phyloP scores from a whole-genome alignment of 768 basidiomycete genomes.

The Galerina sulciceps region DNA sequence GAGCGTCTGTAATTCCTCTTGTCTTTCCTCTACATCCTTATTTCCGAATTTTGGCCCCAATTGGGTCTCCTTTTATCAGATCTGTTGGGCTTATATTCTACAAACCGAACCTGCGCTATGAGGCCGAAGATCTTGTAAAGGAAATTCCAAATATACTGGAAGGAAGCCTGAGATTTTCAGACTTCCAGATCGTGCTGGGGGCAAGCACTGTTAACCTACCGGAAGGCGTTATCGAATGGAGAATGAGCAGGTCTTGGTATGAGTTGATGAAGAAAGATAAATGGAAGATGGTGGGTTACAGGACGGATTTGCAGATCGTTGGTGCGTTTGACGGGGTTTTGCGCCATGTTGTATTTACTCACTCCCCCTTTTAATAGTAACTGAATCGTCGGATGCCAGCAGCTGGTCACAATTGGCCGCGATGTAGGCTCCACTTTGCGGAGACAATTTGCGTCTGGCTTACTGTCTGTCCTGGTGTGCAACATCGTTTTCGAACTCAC shows the following conservation, averaged over 20 bases:
- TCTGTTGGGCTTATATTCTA: constrained; percentile 16
- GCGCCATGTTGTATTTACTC: background rate
- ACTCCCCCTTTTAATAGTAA: background rate
- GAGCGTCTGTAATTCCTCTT: background rate
- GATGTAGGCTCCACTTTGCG: no score
- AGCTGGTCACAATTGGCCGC: no score
- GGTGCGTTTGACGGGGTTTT: constrained; percentile 6
- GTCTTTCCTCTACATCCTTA: background rate
- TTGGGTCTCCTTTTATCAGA: constrained; percentile 10
- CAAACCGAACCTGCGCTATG: constrained; percentile 1
- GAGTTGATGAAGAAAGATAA: constrained; percentile 18
- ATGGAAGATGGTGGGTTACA: constrained; percentile 20
- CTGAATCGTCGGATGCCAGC: background rate
- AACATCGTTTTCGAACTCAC: no score
- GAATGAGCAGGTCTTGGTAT: constrained; percentile 20
- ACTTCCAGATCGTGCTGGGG: constrained; percentile 8
- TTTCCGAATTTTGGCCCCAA: background rate
- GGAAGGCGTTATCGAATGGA: constrained; percentile 16
- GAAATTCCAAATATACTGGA: constrained; percentile 10
- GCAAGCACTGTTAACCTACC: constrained; percentile 8
- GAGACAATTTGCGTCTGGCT: no score
- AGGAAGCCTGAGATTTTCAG: background rate
- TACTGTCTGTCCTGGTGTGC: no score
- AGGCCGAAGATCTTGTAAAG: background rate
- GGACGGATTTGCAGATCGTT: constrained; percentile 13